Conservation (phyloP, 805 yeast genomes). For the Tetrapisispora nanseiensis region DNA sequence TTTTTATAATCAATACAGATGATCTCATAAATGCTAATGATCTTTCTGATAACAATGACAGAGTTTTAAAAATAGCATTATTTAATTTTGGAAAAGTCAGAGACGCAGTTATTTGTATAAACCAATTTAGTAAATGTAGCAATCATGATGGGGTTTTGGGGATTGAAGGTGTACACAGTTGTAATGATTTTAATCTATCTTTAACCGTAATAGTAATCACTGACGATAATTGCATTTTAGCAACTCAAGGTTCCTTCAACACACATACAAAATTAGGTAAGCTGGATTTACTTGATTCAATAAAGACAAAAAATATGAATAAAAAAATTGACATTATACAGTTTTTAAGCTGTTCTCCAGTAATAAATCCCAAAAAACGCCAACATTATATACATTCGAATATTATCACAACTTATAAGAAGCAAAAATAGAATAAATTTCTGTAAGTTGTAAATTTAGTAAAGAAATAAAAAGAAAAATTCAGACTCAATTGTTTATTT, state of each 20-base stretch:
- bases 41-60: conserved; percentile 3
- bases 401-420: background rate
- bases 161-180: background rate
- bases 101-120: conserved; percentile 14
- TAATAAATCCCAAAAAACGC: background rate
- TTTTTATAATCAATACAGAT: conserved; percentile 15
- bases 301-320: conserved; percentile 9
- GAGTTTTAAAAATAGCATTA: conserved; percentile 12
- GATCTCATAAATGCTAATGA: conserved; percentile 7
- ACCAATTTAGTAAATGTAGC: conserved; percentile 5
- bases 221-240: conserved; percentile 16
- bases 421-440: conserved; percentile 1
- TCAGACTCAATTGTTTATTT: no score
- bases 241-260: conserved; percentile 14
- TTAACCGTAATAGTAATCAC: conserved; percentile 14
- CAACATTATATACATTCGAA: background rate
- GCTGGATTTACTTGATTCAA: conserved; percentile 13
- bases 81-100: conserved; percentile 18
- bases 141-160: background rate
- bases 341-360: conserved; percentile 6
- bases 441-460: no score
- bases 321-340: conserved; percentile 16
- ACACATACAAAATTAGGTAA: conserved; percentile 14
- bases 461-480: no score
- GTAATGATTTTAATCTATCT: conserved; percentile 4